Percentiles rank a stretch among this genome's conserved stretches.
These are phyloP conservation scores for Allomyces arbusculus DNA, from an alignment of 192 early-diverging fungal species.

Conservation along the genomic window DNA sequence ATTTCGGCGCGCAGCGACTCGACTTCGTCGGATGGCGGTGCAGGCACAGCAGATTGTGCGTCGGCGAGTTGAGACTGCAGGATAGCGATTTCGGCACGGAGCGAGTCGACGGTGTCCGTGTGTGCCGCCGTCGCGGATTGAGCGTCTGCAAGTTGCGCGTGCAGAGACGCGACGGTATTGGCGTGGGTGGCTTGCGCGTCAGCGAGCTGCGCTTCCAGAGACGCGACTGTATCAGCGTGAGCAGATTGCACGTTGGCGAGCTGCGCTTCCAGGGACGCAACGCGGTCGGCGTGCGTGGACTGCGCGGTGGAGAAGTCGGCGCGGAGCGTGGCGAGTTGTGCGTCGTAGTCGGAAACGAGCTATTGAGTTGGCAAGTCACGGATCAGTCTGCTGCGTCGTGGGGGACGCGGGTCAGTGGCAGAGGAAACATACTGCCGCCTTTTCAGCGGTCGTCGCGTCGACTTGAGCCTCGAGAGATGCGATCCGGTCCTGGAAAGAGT, in stretches of 20 bases:
- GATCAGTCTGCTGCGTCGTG: too few species aligned
- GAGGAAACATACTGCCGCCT: slow-evolving; percentile 1
- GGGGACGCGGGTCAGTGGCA: too few species aligned
- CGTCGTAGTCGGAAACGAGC: slow-evolving; percentile 9
- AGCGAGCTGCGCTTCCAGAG: slow-evolving; percentile 6
- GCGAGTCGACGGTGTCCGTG: too few species aligned
- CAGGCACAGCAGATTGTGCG: too few species aligned
- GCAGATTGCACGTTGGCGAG: slow-evolving; percentile 10
- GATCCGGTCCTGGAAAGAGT: slow-evolving; percentile 10
- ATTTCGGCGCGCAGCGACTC: slow-evolving; percentile 9
- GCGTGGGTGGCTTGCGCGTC: slow-evolving; percentile 10
- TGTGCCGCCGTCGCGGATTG: too few species aligned
- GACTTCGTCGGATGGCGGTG: not conserved
- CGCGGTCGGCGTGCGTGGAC: slow-evolving; percentile 6
- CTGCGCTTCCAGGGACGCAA: slow-evolving; percentile 7
- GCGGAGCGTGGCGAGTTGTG: slow-evolving; percentile 7
- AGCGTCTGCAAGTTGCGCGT: not conserved
- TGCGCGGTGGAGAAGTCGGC: slow-evolving; percentile 6
- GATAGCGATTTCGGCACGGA: too few species aligned
- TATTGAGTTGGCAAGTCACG: not conserved
- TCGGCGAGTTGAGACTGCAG: too few species aligned
- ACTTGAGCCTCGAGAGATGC: slow-evolving; percentile 10
- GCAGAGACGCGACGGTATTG: slow-evolving; percentile 5
- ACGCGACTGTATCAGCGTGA: slow-evolving; percentile 7
- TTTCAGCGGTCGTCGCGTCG: slow-evolving; percentile 9